A percentile compares a stretch with the other conserved stretches of the same genome.
These are phyloP conservation scores for Amylocystis lapponica DNA, from an alignment of 768 basidiomycete genomes.

Conservation along the genomic window DNA sequence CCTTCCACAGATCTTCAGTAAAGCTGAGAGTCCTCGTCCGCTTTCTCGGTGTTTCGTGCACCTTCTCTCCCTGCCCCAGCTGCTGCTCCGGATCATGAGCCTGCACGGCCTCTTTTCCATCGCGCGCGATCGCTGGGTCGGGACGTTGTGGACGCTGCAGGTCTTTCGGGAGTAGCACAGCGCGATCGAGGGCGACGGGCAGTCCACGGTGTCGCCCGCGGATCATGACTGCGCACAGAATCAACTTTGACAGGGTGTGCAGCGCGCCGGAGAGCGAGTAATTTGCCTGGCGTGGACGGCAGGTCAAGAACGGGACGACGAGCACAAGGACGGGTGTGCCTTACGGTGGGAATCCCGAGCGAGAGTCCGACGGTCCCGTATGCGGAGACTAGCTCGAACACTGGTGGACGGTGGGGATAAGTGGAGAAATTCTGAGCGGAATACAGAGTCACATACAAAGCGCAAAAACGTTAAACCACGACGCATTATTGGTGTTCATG, in stretches of 20 bases:
- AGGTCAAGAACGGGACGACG: slow-evolving; percentile 40
- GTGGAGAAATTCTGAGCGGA: background rate
- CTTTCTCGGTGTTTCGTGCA: too few relatives aligned
- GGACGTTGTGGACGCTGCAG: too few relatives aligned
- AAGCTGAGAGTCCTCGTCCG: too few relatives aligned
- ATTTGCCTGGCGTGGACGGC: slow-evolving; percentile 56
- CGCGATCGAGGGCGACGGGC: slow-evolving; percentile 75
- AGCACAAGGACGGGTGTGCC: slow-evolving; percentile 38
- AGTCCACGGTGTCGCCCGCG: slow-evolving; percentile 88
- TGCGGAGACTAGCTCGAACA: slow-evolving; percentile 83
- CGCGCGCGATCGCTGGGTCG: too few relatives aligned
- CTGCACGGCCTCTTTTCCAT: too few relatives aligned
- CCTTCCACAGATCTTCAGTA: too few relatives aligned
- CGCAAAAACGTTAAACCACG: slow-evolving; percentile 81
- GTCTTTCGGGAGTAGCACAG: slow-evolving; percentile 14
- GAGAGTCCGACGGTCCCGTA: slow-evolving; percentile 88
- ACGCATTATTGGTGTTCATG: slow-evolving; percentile 41
- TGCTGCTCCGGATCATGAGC: too few relatives aligned
- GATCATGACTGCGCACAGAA: slow-evolving; percentile 85
- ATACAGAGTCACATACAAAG: slow-evolving; percentile 26
- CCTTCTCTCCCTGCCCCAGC: too few relatives aligned
- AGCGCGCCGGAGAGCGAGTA: slow-evolving; percentile 79
- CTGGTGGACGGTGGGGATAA: too few relatives aligned
- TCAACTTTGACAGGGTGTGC: slow-evolving; percentile 76
- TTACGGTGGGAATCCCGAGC: slow-evolving; percentile 70